Evolutionary conservation across 2,329 filamentous ascomycete genomes (phyloP).

Genomic region (Sphaerulina musiva): DNA sequence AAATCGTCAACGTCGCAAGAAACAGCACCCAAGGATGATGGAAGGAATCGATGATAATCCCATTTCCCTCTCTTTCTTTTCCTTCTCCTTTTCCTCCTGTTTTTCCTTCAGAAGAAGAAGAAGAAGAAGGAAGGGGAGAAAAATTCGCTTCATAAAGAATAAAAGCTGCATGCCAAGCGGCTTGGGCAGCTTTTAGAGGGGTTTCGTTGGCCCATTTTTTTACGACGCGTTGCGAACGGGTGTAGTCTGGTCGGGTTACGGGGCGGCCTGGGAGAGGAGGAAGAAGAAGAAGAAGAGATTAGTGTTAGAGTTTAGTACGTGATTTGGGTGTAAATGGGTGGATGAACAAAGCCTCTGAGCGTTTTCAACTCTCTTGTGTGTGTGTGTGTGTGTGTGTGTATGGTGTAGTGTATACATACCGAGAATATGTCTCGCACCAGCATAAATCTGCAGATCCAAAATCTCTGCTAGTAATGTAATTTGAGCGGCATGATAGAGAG

Average conservation of each 20-base stretch:
- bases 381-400: too few relatives aligned
- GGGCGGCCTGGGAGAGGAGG: slow-evolving; percentile 43
- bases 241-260: slow-evolving; percentile 47
- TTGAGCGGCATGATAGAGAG: slow-evolving; percentile 54
- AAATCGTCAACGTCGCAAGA: slow-evolving; percentile 52
- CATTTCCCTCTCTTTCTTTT: slow-evolving; percentile 45
- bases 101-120: slow-evolving; percentile 21
- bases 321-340: too few relatives aligned
- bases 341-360: too few relatives aligned
- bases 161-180: slow-evolving; percentile 50
- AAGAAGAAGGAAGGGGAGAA: too few relatives aligned
- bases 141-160: slow-evolving; percentile 44
- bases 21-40: slow-evolving; percentile 59
- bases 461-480: slow-evolving; percentile 54
- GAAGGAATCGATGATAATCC: slow-evolving; percentile 49
- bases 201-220: slow-evolving; percentile 44
- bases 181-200: slow-evolving; percentile 35
- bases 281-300: too few relatives aligned
- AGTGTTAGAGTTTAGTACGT: too few relatives aligned
- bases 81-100: slow-evolving; percentile 39
- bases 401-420: too few relatives aligned
- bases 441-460: slow-evolving; percentile 56
- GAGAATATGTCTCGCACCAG: slow-evolving; percentile 51
- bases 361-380: too few relatives aligned
- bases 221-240: slow-evolving; percentile 46